phyloP scores from a whole-genome alignment of 192 early-diverging fungal genomes.

The Jimgerdemannia lactiflua region DNA sequence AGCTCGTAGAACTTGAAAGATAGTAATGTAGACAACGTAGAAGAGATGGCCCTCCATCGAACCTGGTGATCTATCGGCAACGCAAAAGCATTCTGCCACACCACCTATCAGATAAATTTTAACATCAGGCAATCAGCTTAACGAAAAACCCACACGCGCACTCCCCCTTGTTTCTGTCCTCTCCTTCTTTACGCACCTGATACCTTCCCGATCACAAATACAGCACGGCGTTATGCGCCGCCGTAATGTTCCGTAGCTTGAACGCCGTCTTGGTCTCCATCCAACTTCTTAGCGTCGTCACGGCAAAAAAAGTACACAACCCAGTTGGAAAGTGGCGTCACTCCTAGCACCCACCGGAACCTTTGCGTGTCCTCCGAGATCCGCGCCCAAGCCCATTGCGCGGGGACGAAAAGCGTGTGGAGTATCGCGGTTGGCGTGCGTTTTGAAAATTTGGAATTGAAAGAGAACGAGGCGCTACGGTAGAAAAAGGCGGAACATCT shows the following conservation, averaged over 20 bases:
- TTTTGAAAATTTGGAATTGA: too few species aligned
- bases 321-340: slow-evolving; percentile 30
- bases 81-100: slow-evolving; percentile 44
- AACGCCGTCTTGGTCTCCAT: slow-evolving; percentile 5
- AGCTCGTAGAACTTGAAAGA: slow-evolving; percentile 46
- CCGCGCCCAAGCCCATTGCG: too few species aligned
- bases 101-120: slow-evolving; percentile 21
- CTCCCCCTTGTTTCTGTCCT: too few species aligned
- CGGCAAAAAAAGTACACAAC: slow-evolving; percentile 32
- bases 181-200: slow-evolving; percentile 3
- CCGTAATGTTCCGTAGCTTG: slow-evolving; percentile 12
- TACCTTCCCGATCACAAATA: slow-evolving; percentile 24
- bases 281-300: slow-evolving; percentile 25
- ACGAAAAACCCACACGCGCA: too few species aligned
- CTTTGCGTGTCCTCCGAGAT: slow-evolving; percentile 3
- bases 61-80: slow-evolving; percentile 9
- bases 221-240: slow-evolving; percentile 23
- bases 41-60: slow-evolving; percentile 22
- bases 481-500: too few species aligned
- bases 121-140: background rate
- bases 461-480: too few species aligned
- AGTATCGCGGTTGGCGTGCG: too few species aligned
- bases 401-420: too few species aligned
- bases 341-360: slow-evolving; percentile 14
- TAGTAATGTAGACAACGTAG: slow-evolving; percentile 48